These are phyloP conservation scores for Kockovaella imperatae DNA, from an alignment of 768 basidiomycete genomes.

Conservation along the genomic window DNA sequence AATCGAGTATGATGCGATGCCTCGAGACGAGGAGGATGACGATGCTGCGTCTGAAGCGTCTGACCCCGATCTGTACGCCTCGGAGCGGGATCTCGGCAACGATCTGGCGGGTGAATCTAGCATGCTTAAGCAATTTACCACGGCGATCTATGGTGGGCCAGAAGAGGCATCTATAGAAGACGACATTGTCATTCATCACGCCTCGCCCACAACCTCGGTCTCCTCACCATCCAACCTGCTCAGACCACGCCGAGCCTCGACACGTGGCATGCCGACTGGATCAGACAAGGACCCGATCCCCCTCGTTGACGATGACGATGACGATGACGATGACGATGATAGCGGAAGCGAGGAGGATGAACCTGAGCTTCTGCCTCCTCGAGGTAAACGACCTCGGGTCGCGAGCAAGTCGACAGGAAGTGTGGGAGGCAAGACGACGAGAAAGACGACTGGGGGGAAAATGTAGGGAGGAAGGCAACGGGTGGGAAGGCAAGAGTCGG, in stretches of 20 bases:
- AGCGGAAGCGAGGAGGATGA: constrained; percentile 13
- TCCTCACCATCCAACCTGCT: not conserved
- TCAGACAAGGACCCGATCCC: constrained; percentile 20
- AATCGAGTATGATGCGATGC: constrained; percentile 25
- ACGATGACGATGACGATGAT: constrained; percentile 14
- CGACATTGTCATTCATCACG: not conserved
- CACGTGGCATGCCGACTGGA: not conserved
- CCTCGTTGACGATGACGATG: constrained; percentile 26
- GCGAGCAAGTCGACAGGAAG: not conserved
- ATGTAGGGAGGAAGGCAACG: constrained; percentile 10
- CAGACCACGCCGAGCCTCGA: not conserved
- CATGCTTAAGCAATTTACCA: constrained; percentile 11
- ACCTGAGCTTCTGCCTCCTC: constrained; percentile 1
- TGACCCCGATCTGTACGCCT: constrained; percentile 11
- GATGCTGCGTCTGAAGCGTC: not conserved
- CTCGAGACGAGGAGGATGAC: not conserved
- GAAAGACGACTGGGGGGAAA: constrained; percentile 20
- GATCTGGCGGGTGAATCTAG: constrained; percentile 26
- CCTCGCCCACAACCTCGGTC: not conserved
- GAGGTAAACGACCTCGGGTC: constrained; percentile 3
- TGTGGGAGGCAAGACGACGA: constrained; percentile 17
- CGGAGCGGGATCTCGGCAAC: constrained; percentile 32
- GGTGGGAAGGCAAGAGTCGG: constrained; percentile 21
- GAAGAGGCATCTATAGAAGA: constrained; percentile 3
- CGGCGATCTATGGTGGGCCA: constrained; percentile 14